Conservation (phyloP, 345 rosid species). For the Firmiana major region DNA sequence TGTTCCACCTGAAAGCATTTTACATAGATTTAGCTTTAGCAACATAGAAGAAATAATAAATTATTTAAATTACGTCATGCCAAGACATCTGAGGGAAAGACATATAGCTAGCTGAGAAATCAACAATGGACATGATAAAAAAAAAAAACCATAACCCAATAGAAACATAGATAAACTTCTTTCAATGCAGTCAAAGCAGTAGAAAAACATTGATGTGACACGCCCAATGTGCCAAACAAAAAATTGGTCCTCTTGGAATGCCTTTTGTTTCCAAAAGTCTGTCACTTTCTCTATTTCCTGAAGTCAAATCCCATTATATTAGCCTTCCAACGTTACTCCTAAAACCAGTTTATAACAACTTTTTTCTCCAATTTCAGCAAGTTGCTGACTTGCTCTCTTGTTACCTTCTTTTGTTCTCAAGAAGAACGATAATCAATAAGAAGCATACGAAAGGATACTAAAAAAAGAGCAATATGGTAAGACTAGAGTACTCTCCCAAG, state of each 20-base stretch:
- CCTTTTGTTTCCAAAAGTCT: neutral
- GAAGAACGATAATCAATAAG: neutral
- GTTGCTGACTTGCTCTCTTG: neutral
- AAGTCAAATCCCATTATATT: neutral
- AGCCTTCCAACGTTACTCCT: neutral
- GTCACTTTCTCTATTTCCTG: neutral
- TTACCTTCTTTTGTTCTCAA: neutral
- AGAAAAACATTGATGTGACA: neutral
- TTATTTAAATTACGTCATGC: neutral
- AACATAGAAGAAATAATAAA: slow-evolving; percentile 1
- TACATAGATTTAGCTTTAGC: slow-evolving; percentile 7
- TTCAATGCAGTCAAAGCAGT: neutral
- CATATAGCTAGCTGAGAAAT: neutral
- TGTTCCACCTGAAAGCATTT: slow-evolving; percentile 58
- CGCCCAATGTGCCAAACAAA: neutral
- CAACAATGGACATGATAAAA: neutral
- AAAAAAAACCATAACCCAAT: neutral
- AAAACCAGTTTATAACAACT: neutral
- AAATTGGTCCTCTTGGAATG: neutral
- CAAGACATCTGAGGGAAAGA: neutral
- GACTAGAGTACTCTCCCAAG: neutral
- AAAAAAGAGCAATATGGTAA: neutral
- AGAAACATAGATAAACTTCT: neutral
- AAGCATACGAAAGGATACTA: neutral
- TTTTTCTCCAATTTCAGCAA: neutral